A percentile compares a stretch with the other conserved stretches of the same genome.
Evolutionary conservation across 1,284 basidiomycete genomes (phyloP).

Genomic region (Trichosporon inkin): DNA sequence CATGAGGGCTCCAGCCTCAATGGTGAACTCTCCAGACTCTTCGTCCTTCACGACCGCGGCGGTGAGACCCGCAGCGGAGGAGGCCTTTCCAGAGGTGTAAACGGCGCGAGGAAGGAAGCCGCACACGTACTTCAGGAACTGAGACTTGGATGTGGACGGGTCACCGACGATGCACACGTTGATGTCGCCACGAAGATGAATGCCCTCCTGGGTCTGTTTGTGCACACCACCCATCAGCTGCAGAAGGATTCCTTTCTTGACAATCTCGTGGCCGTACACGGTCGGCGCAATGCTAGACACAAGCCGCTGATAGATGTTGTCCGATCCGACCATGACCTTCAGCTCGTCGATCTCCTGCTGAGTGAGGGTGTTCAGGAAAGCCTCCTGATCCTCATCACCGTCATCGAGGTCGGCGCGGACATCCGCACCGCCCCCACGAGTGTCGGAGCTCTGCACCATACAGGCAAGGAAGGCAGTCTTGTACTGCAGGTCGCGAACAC

Average conservation of each 20-base stretch:
- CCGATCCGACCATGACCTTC: conserved; percentile 83
- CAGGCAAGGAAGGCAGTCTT: conserved; percentile 98
- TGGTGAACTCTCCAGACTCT: conserved; percentile 98
- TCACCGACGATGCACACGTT: conserved; percentile 99
- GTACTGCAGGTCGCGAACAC: conserved; percentile 93
- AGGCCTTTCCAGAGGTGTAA: conserved; percentile 98
- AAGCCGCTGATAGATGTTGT: conserved; percentile 89
- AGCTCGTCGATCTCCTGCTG: conserved; percentile 94
- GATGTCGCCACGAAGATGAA: conserved; percentile 94
- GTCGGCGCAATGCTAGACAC: conserved; percentile 96
- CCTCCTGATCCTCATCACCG: conserved; percentile 66
- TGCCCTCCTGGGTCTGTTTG: conserved; percentile 93
- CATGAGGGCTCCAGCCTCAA: conserved; percentile 98
- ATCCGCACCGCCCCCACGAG: conserved; percentile 70
- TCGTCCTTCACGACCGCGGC: conserved; percentile 98
- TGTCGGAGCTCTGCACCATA: conserved; percentile 90
- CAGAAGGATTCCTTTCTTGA: conserved; percentile 95
- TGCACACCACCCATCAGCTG: conserved; percentile 99
- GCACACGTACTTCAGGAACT: conserved; percentile 98
- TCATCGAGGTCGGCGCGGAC: conserved; percentile 80
- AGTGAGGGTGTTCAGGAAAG: conserved; percentile 82
- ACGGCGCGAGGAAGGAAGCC: conserved; percentile 98
- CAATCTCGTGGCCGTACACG: conserved; percentile 96
- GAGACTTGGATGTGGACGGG: conserved; percentile 94
- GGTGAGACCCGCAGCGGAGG: conserved; percentile 96